A percentile compares a stretch with the other conserved stretches of the same genome.
Evolutionary conservation across 2,329 filamentous ascomycete species (phyloP).

Genomic region (Penicillium sp.): DNA sequence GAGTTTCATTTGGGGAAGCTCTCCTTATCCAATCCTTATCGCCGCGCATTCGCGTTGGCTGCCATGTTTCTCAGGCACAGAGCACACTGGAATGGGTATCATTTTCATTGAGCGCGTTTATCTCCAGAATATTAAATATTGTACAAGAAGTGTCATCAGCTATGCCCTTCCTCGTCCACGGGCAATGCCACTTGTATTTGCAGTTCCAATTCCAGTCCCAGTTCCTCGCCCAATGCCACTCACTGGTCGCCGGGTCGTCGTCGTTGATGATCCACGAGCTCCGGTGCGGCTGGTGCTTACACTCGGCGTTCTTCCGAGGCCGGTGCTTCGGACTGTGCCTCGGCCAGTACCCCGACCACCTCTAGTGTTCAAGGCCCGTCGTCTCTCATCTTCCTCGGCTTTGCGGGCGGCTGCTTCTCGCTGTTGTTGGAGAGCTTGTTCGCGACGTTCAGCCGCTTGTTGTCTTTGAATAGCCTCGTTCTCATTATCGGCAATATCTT

Average conservation of each 20-base stretch:
- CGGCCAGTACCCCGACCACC: conserved; percentile 34
- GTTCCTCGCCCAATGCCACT: conserved; percentile 41
- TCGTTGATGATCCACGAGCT: conserved; percentile 31
- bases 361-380: conserved; percentile 34
- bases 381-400: conserved; percentile 50
- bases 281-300: conserved; percentile 30
- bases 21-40: conserved; percentile 16
- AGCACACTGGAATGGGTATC: conserved; percentile 17
- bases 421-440: conserved; percentile 74
- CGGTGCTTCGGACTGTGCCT: conserved; percentile 35
- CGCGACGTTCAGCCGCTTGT: conserved; percentile 73
- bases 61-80: conserved; percentile 6
- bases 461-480: conserved; percentile 71
- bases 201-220: conserved; percentile 19
- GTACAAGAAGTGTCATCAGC: conserved; percentile 14
- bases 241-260: conserved; percentile 36
- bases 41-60: conserved; percentile 9
- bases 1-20: conserved; percentile 4
- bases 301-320: conserved; percentile 38
- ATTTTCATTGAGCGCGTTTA: conserved; percentile 19
- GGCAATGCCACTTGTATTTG: conserved; percentile 26
- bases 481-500: conserved; percentile 84
- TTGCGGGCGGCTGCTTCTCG: conserved; percentile 64
- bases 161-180: conserved; percentile 35
- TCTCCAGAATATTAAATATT: conserved; percentile 11